A percentile compares a stretch with the other conserved stretches of the same genome.
These are phyloP conservation scores for Lunularia cruciata DNA, from an alignment of 225 moss, liverwort and hornwort genomes.

Conservation along the genomic window DNA sequence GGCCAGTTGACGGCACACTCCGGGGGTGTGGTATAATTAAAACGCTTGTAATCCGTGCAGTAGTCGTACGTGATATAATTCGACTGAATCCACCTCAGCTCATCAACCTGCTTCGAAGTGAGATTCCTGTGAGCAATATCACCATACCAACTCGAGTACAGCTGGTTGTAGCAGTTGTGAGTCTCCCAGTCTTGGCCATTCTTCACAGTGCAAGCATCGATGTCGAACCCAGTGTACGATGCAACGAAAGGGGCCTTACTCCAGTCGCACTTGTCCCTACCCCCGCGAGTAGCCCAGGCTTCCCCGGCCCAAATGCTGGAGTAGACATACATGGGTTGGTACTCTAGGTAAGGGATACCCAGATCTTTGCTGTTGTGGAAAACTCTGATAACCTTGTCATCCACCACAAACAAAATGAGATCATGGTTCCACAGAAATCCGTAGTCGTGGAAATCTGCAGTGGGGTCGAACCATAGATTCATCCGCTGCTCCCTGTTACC, in stretches of 20 bases:
- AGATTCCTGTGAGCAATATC: neutral
- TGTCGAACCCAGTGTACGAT: slow-evolving; percentile 57
- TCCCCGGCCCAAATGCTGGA: slow-evolving; percentile 71
- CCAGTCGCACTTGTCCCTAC: slow-evolving; percentile 55
- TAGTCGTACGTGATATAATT: slow-evolving; percentile 37
- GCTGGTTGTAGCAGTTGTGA: neutral
- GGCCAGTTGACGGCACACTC: no score
- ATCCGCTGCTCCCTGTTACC: slow-evolving; percentile 45
- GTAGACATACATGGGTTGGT: slow-evolving; percentile 72
- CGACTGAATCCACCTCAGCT: slow-evolving; percentile 28
- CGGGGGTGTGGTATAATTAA: no score
- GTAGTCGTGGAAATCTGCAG: slow-evolving; percentile 53
- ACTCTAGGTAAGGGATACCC: slow-evolving; percentile 62
- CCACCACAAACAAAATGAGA: slow-evolving; percentile 41
- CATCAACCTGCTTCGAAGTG: slow-evolving; percentile 8
- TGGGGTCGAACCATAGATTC: slow-evolving; percentile 51
- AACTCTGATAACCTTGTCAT: slow-evolving; percentile 16
- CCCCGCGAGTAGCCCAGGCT: slow-evolving; percentile 68
- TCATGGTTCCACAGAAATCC: slow-evolving; percentile 61
- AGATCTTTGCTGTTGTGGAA: slow-evolving; percentile 21
- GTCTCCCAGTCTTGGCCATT: neutral
- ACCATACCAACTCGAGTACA: slow-evolving; percentile 16
- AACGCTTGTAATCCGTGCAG: no score
- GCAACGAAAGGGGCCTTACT: slow-evolving; percentile 54
- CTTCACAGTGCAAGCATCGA: slow-evolving; percentile 49